Evolutionary conservation across 257 asterid species (phyloP).

Genomic region (Primulina huaijiensis): DNA sequence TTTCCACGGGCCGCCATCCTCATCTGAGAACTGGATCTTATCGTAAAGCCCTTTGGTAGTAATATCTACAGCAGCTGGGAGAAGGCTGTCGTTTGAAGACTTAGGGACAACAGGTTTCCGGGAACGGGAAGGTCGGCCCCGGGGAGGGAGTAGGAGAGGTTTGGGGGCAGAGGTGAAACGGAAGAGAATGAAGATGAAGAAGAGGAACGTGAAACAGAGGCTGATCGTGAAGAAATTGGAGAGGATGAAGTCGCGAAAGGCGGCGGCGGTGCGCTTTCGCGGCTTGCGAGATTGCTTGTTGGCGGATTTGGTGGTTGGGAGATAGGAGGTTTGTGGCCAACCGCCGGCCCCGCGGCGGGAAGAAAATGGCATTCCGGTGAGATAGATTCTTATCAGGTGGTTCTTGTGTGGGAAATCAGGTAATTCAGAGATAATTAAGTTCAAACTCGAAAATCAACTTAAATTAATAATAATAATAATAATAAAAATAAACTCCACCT

Average conservation of each 20-base stretch:
- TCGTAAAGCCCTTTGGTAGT: conserved; percentile 87
- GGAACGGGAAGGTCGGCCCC: conserved; percentile 37
- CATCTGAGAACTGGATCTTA: conserved; percentile 83
- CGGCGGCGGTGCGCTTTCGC: conserved; percentile 60
- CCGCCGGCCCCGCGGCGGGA: conserved; percentile 80
- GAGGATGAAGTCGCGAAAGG: conserved; percentile 58
- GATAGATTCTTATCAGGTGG: not conserved
- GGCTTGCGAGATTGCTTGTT: conserved; percentile 60
- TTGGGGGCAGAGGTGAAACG: conserved; percentile 57
- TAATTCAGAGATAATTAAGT: too few species aligned
- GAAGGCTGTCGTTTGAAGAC: conserved; percentile 46
- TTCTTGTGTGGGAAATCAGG: too few species aligned
- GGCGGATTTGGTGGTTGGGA: conserved; percentile 54
- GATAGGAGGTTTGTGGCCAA: conserved; percentile 60
- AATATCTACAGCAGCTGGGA: conserved; percentile 72
- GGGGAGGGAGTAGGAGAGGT: conserved; percentile 48
- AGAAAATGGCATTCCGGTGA: conserved; percentile 68
- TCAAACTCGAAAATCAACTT: too few species aligned
- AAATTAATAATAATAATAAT: too few species aligned
- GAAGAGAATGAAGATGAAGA: conserved; percentile 60
- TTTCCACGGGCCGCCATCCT: conserved; percentile 97
- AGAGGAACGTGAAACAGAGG: conserved; percentile 46
- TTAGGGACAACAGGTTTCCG: conserved; percentile 55
- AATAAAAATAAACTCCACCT: too few species aligned
- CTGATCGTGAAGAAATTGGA: conserved; percentile 77